Conservation (phyloP, 352 stramenopile species). For the Globisporangium cystogenes region DNA sequence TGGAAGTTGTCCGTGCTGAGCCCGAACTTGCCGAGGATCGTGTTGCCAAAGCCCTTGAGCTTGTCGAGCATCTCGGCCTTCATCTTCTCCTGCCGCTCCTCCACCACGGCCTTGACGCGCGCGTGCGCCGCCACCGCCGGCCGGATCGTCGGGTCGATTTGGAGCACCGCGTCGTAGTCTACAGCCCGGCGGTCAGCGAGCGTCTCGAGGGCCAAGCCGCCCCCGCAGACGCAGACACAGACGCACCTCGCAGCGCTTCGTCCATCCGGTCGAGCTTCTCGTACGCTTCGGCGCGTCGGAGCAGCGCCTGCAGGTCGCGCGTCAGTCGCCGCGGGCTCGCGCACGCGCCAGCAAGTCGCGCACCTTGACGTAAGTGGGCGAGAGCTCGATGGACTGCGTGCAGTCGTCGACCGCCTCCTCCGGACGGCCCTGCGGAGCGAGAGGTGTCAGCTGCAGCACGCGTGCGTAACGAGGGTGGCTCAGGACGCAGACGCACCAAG, state of each 20-base stretch:
- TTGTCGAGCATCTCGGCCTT: conserved; percentile 97
- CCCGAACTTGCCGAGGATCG: conserved; percentile 98
- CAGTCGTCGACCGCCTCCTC: conserved; percentile 95
- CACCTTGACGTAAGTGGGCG: conserved; percentile 96
- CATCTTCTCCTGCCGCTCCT: conserved; percentile 96
- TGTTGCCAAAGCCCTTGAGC: conserved; percentile 99
- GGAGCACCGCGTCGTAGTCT: conserved; percentile 88
- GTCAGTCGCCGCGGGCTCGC: no score
- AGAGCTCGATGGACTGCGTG: conserved; percentile 90
- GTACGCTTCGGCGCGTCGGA: conserved; percentile 89
- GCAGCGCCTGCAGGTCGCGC: conserved; percentile 40
- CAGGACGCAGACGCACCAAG: conserved; percentile 26
- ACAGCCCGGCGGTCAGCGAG: background rate
- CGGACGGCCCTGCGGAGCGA: conserved; percentile 24
- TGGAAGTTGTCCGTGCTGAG: conserved; percentile 99
- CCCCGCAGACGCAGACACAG: background rate
- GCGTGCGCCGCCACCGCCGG: conserved; percentile 47
- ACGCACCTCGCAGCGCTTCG: conserved; percentile 85
- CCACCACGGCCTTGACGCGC: conserved; percentile 87
- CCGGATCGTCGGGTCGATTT: conserved; percentile 88
- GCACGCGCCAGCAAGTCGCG: no score
- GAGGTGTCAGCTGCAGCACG: background rate
- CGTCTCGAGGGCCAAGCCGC: background rate
- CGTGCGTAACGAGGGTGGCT: background rate
- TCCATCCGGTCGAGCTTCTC: conserved; percentile 94